A percentile compares a stretch with the other conserved stretches of the same genome.
Evolutionary conservation across 2,329 filamentous ascomycete genomes (phyloP).

Genomic region (Fusarium sp.): DNA sequence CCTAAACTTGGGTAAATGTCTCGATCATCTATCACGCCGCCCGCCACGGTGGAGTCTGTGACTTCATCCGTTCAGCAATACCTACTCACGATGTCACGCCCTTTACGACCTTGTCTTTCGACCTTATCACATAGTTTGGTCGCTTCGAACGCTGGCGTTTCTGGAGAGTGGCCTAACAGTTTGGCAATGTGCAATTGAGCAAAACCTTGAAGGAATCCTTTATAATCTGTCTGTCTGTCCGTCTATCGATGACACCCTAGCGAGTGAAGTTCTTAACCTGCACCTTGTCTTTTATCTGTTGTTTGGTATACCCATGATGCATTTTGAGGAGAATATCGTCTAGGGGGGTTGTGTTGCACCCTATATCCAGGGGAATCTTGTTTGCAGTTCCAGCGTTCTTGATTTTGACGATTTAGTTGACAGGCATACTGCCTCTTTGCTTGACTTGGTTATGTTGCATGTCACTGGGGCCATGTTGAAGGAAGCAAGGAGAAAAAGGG

Average conservation of each 20-base stretch:
- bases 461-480: neutral
- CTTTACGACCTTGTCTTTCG: slow-evolving; percentile 46
- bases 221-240: neutral
- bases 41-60: slow-evolving; percentile 13
- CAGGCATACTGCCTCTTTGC: slow-evolving; percentile 13
- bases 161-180: slow-evolving; percentile 14
- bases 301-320: slow-evolving; percentile 42
- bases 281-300: slow-evolving; percentile 24
- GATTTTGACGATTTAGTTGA: slow-evolving; percentile 17
- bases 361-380: slow-evolving; percentile 12
- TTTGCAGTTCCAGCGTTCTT: slow-evolving; percentile 32
- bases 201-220: slow-evolving; percentile 7
- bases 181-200: slow-evolving; percentile 16
- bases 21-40: neutral
- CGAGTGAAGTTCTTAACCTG: slow-evolving; percentile 18
- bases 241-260: slow-evolving; percentile 9
- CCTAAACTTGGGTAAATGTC: neutral
- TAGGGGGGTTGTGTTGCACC: slow-evolving; percentile 12
- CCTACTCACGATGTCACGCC: slow-evolving; percentile 50
- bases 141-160: slow-evolving; percentile 31
- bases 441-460: slow-evolving; percentile 1
- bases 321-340: slow-evolving; percentile 36
- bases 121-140: slow-evolving; percentile 23
- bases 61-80: slow-evolving; percentile 31
- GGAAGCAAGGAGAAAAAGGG: neutral